Evolutionary conservation across 495 filamentous ascomycete species (phyloP), one percentile per base, ranked within the genome.

Genomic region (Annulohypoxylon bovei): DNA sequence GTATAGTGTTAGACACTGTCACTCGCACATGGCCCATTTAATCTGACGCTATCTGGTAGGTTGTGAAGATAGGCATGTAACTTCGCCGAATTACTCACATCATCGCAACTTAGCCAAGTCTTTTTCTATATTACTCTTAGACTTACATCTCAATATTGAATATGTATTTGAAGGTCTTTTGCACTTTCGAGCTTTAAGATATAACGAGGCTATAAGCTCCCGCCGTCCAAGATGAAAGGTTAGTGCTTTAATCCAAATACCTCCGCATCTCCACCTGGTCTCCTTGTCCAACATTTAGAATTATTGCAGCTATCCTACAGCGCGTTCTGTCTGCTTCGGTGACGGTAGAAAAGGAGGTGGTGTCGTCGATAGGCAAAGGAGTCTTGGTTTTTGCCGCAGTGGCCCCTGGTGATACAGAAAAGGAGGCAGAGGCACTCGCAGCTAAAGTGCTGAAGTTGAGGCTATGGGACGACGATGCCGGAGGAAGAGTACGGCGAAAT

Each of bases 281-380:
- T 27, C 20, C 33, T 63, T 66, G 52, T 68, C 65, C 22, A 68
- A 55, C 28, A 56, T 66, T 50, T 20, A 70, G 16, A 35, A 20
- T 20, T 40, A 39, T 59, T 60, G 42, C 75, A 99, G 95, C 93
- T 50, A 93, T 99, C 64, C 85, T 99, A 28, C 96, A 99, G 80
- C 86, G 96, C 62, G 96, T 98, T 61, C 90, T 95, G 56, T 98
- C 95, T 18, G 96, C 96, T 59, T 97, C 96, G n/a, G 96, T 99
- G 74, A 96, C 93, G 8, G 93, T 99, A n/a, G 94, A 98, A 76
- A 89, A 91, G 63, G 84, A 96, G 73, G 78, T 97, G 32, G 88
- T 99, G 6, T 98, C 96, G 1, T 89, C 88, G 1, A 98, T 99
- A 72, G 92, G 92, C 40, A 92, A 90, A 76, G 96, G 96, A 28